These are phyloP conservation scores for Dioscorea cayenensis DNA, from an alignment of 116 monocot species.

Conservation along the genomic window DNA sequence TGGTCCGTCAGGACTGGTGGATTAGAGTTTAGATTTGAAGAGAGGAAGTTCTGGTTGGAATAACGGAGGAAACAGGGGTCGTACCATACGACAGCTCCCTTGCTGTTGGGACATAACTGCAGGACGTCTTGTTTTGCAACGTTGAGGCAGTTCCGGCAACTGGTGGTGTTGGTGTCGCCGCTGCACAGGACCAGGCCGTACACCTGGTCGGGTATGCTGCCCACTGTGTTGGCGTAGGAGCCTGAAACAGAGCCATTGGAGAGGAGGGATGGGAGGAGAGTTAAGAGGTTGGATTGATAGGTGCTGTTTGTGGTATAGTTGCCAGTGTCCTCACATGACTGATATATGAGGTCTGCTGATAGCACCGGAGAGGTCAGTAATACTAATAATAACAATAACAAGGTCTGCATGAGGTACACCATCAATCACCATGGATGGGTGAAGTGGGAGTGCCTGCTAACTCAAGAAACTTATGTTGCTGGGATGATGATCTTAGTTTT, in stretches of 20 bases:
- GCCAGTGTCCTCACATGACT: not conserved
- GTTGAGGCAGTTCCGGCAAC: constrained; percentile 17
- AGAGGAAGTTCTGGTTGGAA: constrained; percentile 1
- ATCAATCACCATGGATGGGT: not conserved
- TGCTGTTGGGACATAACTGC: constrained; percentile 7
- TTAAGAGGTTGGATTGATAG: constrained; percentile 8
- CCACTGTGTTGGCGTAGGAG: constrained; percentile 4
- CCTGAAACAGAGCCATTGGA: constrained; percentile 7
- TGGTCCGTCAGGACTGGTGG: no score
- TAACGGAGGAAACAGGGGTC: constrained; percentile 12
- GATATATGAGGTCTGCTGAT: not conserved
- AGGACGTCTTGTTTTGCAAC: constrained; percentile 1
- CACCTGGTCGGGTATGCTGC: constrained; percentile 5
- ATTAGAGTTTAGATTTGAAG: not conserved
- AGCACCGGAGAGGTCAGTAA: not conserved
- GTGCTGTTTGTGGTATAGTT: constrained; percentile 7
- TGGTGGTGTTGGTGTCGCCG: constrained; percentile 5
- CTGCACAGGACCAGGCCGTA: constrained; percentile 24
- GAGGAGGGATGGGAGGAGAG: constrained; percentile 11
- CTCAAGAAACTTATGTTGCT: no score
- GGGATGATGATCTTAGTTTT: no score
- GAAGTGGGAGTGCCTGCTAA: not conserved
- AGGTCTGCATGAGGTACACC: not conserved
- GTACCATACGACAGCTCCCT: constrained; percentile 16
- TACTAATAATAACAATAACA: not conserved